These are phyloP conservation scores for Brasilioporus rufonigricans DNA, from an alignment of 768 basidiomycete genomes.

Conservation along the genomic window DNA sequence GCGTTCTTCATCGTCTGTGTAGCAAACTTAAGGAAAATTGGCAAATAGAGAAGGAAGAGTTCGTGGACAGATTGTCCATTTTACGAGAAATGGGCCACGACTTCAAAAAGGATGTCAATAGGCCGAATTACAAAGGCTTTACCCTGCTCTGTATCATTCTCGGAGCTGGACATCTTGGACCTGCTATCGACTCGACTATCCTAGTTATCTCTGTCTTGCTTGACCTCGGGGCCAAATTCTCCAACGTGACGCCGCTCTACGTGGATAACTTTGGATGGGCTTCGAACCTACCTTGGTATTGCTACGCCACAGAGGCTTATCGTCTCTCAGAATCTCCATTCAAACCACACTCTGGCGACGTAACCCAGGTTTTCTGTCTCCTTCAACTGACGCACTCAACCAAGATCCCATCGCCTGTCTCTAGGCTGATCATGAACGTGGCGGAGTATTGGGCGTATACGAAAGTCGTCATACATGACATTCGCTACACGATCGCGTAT, in stretches of 20 bases:
- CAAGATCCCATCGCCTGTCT: background rate
- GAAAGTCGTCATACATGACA: background rate
- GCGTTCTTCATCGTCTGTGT: background rate
- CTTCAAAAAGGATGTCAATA: background rate
- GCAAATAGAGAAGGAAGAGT: background rate
- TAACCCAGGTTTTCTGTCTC: background rate
- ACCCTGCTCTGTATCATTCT: background rate
- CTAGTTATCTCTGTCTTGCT: background rate
- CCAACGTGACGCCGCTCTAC: background rate
- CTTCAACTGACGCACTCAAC: background rate
- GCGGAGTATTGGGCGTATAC: background rate
- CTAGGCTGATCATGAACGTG: background rate
- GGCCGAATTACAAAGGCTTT: background rate
- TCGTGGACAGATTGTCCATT: background rate
- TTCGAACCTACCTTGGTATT: background rate
- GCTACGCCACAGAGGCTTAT: background rate
- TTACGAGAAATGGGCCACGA: background rate
- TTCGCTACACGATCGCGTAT: background rate
- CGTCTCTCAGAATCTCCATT: background rate
- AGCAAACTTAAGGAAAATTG: background rate
- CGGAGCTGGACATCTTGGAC: background rate
- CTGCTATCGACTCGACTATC: background rate
- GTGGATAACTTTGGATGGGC: background rate
- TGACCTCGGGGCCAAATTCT: background rate
- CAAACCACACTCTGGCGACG: background rate